These are phyloP conservation scores for Escovopsis sp. DNA, from an alignment of 2,329 filamentous ascomycete species.

Conservation along the genomic window DNA sequence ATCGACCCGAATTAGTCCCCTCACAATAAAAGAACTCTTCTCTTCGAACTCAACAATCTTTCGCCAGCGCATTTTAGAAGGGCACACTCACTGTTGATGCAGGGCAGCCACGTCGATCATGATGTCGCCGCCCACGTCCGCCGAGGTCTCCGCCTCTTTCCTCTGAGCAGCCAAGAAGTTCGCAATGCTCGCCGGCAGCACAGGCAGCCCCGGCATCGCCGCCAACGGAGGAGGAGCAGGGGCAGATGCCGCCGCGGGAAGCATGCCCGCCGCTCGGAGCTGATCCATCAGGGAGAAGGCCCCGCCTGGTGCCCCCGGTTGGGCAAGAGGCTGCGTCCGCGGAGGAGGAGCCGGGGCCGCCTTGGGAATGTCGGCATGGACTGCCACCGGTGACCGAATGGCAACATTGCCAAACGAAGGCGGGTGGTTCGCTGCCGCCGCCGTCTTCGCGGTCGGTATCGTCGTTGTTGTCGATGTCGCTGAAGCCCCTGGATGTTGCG, in stretches of 20 bases:
- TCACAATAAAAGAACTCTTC: background rate
- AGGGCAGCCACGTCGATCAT: conserved; percentile 53
- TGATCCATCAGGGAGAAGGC: conserved; percentile 42
- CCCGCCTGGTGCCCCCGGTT: background rate
- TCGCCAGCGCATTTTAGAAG: too few relatives aligned
- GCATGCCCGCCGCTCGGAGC: conserved; percentile 52
- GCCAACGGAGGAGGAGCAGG: conserved; percentile 16
- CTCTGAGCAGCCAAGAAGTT: conserved; percentile 21
- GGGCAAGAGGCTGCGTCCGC: too few relatives aligned
- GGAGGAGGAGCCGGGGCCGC: background rate
- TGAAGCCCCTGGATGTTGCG: conserved; percentile 33
- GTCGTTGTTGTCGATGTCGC: conserved; percentile 12
- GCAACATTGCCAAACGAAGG: conserved; percentile 22
- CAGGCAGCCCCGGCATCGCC: conserved; percentile 15
- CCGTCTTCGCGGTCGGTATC: conserved; percentile 35
- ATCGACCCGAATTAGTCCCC: conserved; percentile 8
- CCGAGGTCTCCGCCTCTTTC: conserved; percentile 9
- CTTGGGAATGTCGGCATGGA: conserved; percentile 22
- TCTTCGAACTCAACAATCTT: too few relatives aligned
- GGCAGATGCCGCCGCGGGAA: conserved; percentile 31
- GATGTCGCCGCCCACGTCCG: conserved; percentile 32
- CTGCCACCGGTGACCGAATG: conserved; percentile 36
- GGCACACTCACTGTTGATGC: conserved; percentile 47
- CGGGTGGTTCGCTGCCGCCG: conserved; percentile 15
- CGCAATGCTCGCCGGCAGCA: conserved; percentile 21